phyloP scores from a whole-genome alignment of 2,329 filamentous ascomycete genomes.

The Cladosporium sp. region DNA sequence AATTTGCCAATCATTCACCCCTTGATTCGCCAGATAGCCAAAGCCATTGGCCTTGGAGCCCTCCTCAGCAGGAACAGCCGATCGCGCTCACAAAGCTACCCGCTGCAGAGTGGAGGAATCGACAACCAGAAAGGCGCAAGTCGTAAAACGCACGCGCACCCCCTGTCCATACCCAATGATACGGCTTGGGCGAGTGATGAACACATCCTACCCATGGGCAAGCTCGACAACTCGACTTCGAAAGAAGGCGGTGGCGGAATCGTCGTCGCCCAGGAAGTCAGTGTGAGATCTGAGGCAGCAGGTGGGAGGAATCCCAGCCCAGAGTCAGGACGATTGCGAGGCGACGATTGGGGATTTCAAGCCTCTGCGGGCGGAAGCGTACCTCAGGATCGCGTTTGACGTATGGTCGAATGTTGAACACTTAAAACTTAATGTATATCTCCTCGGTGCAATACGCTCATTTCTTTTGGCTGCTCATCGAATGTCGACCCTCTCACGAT shows the following conservation, averaged over 20 bases:
- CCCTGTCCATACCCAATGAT: constrained; percentile 1
- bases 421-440: no score
- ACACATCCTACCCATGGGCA: background rate
- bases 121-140: constrained; percentile 2
- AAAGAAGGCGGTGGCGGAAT: background rate
- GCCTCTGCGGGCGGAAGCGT: background rate
- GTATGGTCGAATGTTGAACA: no score
- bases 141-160: background rate
- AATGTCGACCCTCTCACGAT: no score
- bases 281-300: background rate
- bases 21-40: background rate
- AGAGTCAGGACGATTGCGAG: background rate
- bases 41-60: background rate
- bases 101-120: background rate
- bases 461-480: no score
- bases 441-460: no score
- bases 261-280: constrained; percentile 1
- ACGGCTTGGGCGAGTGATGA: constrained; percentile 5
- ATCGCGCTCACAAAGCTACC: constrained; percentile 3
- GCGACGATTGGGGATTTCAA: background rate
- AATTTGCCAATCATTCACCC: constrained; percentile 8
- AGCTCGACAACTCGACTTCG: background rate
- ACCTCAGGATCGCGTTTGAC: no score
- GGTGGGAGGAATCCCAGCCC: background rate
- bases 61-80: background rate